Conservation (phyloP, 2,329 filamentous ascomycete species). For the Corinectria fuckeliana region DNA sequence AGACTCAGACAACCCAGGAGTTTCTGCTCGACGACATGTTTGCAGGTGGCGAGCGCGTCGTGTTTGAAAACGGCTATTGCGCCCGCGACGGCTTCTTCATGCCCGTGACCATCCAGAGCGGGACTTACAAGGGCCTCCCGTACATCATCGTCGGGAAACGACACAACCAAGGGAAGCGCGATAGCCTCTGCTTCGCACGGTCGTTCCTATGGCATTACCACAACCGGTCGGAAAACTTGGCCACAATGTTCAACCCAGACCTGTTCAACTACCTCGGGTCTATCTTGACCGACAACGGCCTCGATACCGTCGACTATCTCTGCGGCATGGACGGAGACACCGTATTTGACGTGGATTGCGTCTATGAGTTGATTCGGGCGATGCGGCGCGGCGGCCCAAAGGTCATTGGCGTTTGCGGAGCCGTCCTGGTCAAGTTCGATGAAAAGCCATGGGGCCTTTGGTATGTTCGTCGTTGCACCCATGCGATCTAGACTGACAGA, state of each 20-base stretch:
- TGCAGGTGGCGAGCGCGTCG: slow-evolving; percentile 31
- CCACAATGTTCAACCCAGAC: slow-evolving; percentile 46
- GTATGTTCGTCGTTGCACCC: no score
- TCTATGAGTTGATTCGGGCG: no score
- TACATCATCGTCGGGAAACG: slow-evolving; percentile 52
- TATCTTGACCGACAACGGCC: slow-evolving; percentile 41
- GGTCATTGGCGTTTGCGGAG: no score
- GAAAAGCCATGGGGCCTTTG: no score
- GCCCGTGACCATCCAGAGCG: slow-evolving; percentile 46
- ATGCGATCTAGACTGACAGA: no score
- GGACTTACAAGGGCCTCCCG: slow-evolving; percentile 48
- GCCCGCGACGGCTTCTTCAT: slow-evolving; percentile 48
- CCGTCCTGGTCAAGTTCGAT: slow-evolving; percentile 43
- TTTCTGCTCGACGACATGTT: slow-evolving; percentile 50
- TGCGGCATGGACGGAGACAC: slow-evolving; percentile 52
- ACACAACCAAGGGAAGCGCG: slow-evolving; percentile 51
- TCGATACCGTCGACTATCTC: slow-evolving; percentile 44
- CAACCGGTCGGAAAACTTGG: slow-evolving; percentile 39
- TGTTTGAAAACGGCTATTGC: slow-evolving; percentile 44
- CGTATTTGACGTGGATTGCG: slow-evolving; percentile 46
- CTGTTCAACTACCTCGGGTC: slow-evolving; percentile 45
- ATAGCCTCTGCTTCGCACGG: slow-evolving; percentile 49
- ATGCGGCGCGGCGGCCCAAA: no score
- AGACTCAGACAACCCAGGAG: slow-evolving; percentile 36
- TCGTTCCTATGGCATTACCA: slow-evolving; percentile 53